Base-by-base conservation (phyloP, 2,329 filamentous ascomycete genomes). In the Talaromyces sp. region DNA sequence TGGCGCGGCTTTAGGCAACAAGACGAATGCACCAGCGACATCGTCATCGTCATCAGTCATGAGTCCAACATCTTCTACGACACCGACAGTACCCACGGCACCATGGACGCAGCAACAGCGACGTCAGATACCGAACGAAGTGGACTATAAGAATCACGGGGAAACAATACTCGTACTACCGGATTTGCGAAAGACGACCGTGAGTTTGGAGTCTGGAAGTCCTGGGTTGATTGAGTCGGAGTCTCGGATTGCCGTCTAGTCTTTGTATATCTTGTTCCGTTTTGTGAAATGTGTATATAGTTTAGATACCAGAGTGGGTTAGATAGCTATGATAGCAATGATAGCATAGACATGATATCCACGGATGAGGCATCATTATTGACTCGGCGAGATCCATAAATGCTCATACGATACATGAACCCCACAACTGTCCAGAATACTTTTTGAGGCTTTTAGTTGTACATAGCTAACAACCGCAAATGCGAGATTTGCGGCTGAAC, bases 81-180 rank as follows among this genome's bases (percentile, higher is more conserved):
- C 62, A 46, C 61, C 62, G 8, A 25, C 5, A 10, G 11, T 39
- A 8, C 10, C 48, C 33, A 11, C 48, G 4, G 22, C 58, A 19
- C 43, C 51, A 33, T 43, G 50, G 40, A 50, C 59, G 11, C 63
- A 58, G 52, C 56, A 60, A 51, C 73, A 66, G 63, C 69, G 66
- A 58, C 68, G 66, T 63, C 67, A 63, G 65, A 76, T 80, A 65
- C 82, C 73, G 2, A 91, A 86, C 67, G 92, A 97, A 75, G 88
- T 89, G 11, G 89, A 97, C 68, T 89, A 88, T 66, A 80, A 84
- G 65, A 94, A 90, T 67, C 78, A 89, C 59, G 89, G 88, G 0
- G 88, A 94, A 76, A 87, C 85, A 39, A 81, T 97, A 1, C 75
- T 87, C 52, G 89, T 96, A 2, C 81, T 91, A 21, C 81, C 85